Evolutionary conservation across 805 yeast genomes (phyloP).

Genomic region (Candida railenensis): DNA sequence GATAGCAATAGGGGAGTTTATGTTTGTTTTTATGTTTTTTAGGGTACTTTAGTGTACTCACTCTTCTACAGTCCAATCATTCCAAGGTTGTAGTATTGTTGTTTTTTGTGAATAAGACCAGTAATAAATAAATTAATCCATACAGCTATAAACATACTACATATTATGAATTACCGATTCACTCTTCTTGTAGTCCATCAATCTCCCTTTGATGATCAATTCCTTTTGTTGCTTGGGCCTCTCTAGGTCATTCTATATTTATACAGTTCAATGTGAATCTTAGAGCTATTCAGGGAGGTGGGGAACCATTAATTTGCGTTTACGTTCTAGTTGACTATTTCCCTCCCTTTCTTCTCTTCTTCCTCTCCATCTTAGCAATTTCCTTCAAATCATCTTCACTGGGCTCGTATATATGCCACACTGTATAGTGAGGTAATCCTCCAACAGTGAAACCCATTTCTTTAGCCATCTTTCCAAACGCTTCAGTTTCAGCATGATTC

Average conservation of each 20-base stretch:
- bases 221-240: neutral
- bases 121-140: no score
- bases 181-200: neutral
- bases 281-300: no score
- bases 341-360: slow-evolving; percentile 45
- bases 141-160: neutral
- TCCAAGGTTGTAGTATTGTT: no score
- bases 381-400: slow-evolving; percentile 77
- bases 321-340: no score
- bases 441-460: slow-evolving; percentile 80
- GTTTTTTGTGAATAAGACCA: no score
- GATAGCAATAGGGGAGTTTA: no score
- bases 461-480: slow-evolving; percentile 79
- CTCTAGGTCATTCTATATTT: neutral
- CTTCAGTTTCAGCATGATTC: slow-evolving; percentile 88
- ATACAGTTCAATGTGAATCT: neutral
- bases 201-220: no score
- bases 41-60: no score
- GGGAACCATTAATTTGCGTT: no score
- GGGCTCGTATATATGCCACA: slow-evolving; percentile 91
- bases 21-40: no score
- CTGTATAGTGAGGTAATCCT: slow-evolving; percentile 85
- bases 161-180: neutral
- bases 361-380: slow-evolving; percentile 68
- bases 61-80: no score